A percentile compares a stretch with the other conserved stretches of the same genome.
These are phyloP conservation scores for Peribolospora kevripleyi DNA, from an alignment of 768 basidiomycete species.

Conservation along the genomic window DNA sequence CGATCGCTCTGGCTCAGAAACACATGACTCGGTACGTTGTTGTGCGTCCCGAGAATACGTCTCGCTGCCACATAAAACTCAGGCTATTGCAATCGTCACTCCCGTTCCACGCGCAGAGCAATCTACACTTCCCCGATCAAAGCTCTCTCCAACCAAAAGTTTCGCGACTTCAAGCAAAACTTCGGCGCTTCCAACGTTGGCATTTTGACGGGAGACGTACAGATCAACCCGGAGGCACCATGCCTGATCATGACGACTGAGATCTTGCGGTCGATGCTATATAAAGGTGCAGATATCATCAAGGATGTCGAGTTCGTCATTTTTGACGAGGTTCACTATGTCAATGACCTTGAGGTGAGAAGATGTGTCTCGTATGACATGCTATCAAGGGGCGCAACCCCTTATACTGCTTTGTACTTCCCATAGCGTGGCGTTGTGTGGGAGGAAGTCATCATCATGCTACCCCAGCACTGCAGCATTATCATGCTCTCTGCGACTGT, in stretches of 20 bases:
- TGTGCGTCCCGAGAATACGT: neutral
- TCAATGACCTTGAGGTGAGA: constrained; percentile 84
- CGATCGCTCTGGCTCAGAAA: constrained; percentile 82
- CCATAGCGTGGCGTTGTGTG: constrained; percentile 85
- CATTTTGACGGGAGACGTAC: constrained; percentile 93
- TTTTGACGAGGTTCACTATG: constrained; percentile 98
- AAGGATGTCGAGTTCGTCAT: constrained; percentile 98
- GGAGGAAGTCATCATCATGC: constrained; percentile 99
- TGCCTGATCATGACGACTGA: constrained; percentile 97
- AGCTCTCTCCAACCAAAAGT: constrained; percentile 94
- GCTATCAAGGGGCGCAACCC: neutral
- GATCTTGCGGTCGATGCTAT: constrained; percentile 91
- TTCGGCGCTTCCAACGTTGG: constrained; percentile 79
- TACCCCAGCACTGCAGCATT: constrained; percentile 94
- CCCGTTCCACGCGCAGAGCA: constrained; percentile 30
- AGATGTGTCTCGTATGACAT: constrained; percentile 4
- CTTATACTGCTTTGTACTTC: constrained; percentile 4
- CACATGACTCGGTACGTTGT: constrained; percentile 80
- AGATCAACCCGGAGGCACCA: constrained; percentile 92
- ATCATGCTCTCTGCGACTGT: constrained; percentile 92
- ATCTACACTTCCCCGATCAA: constrained; percentile 99
- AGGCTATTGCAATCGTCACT: no score
- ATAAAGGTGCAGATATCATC: constrained; percentile 94
- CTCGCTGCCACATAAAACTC: neutral
- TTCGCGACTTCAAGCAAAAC: constrained; percentile 91